These are phyloP conservation scores for Pholiota conissans DNA, from an alignment of 768 basidiomycete species.

Conservation along the genomic window DNA sequence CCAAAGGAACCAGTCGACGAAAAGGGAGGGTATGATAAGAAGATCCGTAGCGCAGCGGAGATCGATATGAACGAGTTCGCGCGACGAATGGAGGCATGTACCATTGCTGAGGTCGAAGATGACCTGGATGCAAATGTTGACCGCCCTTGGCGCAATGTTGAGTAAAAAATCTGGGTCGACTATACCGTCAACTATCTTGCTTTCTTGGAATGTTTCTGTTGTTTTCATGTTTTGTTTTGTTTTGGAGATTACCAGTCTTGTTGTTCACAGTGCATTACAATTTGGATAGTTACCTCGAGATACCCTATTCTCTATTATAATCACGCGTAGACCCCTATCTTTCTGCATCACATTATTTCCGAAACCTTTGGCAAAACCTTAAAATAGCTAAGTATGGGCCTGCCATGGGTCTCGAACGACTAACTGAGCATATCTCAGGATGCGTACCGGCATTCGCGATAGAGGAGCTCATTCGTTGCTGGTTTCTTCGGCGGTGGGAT, in stretches of 20 bases:
- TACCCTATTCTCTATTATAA: background rate
- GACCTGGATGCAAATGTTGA: conserved; percentile 38
- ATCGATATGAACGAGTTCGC: conserved; percentile 45
- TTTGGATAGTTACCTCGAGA: no score
- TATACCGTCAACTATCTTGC: background rate
- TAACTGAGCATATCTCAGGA: no score
- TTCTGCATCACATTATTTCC: no score
- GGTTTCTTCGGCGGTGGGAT: no score
- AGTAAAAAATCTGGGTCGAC: conserved; percentile 27
- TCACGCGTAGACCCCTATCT: no score
- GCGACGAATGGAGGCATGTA: conserved; percentile 32
- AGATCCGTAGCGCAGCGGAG: conserved; percentile 28
- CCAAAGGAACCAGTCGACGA: conserved; percentile 35
- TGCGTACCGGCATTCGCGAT: no score
- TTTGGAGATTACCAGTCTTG: background rate
- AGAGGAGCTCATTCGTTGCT: no score
- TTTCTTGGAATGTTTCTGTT: no score
- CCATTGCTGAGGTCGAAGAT: conserved; percentile 26
- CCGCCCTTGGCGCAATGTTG: conserved; percentile 41
- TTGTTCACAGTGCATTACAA: no score
- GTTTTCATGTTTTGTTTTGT: background rate
- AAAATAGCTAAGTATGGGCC: no score
- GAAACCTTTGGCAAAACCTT: no score
- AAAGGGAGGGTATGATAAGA: conserved; percentile 40
- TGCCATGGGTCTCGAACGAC: no score